Base-by-base conservation (phyloP, 1,284 basidiomycete genomes). In the Ustilago nuda region DNA sequence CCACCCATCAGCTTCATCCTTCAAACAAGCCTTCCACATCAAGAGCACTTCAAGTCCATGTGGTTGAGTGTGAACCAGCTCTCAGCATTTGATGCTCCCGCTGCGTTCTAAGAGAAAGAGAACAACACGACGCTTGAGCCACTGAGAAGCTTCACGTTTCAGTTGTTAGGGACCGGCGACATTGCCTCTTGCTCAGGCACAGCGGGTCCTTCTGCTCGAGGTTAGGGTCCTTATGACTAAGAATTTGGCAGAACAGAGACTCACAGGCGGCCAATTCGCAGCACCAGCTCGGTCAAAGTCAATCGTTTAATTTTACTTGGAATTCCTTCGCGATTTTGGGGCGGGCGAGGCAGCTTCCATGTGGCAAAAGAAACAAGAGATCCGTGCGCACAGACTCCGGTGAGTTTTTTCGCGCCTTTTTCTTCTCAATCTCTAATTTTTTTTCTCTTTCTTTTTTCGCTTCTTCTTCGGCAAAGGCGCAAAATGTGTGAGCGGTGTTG, bases 231-330 rank as follows among this genome's bases (percentile, higher is more conserved):
- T 48, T 48, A 30, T 50, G 23, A 27, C 23, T 50, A 19, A 45
- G 19, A 19, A 6, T 2, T 45, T 45, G 41, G 2, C 39, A 41
- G 3, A 41, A 41, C 11, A 15, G 5, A 59, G 50, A 56, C 62
- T 58, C 62, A 56, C 56, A 56, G 56, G 63, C 65, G 58, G 65
- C 11, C 51, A 30, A 35, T 23, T 45, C 35, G 36, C 66, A 60
- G 66, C 32, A 23, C 32, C 36, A n/a, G 56, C 60, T 68, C 66
- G 56, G 66, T 68, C 66, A 41, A 68, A 54, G n/a, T 23, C 48
- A 23, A 3, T 11, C 15, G 43, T 60, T 33, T 56, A 39, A 12
- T 60, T 52, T 11, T 27, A 19, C 3, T 30, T 35, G 5, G 19
- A 17, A n/a, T 56, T 39, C n/a, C 12, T 50, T 33, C 37, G 48